These are phyloP conservation scores for Penicillium glabrum DNA, from an alignment of 2,329 filamentous ascomycete genomes.

Conservation along the genomic window DNA sequence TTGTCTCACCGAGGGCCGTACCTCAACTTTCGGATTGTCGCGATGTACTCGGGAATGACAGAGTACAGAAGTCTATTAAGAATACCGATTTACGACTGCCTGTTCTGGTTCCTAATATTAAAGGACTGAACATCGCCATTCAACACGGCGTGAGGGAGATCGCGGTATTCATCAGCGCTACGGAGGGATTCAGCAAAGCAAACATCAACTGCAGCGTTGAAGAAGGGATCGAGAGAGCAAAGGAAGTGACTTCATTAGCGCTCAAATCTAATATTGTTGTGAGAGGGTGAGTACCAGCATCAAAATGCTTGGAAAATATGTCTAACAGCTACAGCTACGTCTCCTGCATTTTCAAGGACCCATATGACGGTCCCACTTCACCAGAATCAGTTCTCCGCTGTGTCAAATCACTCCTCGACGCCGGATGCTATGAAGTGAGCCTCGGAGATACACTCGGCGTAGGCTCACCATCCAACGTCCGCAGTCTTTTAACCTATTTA, in stretches of 20 bases:
- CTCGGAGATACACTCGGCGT: conserved; percentile 90
- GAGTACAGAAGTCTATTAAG: not conserved
- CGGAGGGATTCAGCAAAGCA: conserved; percentile 43
- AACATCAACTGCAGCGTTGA: conserved; percentile 45
- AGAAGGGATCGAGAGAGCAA: conserved; percentile 36
- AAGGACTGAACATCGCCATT: conserved; percentile 58
- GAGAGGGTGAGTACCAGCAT: conserved; percentile 27
- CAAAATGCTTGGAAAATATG: fast-evolving
- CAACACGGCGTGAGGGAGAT: conserved; percentile 37
- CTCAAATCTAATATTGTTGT: conserved; percentile 28
- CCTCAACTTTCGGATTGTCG: conserved; percentile 62
- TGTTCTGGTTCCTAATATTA: conserved; percentile 44
- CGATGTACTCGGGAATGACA: not conserved
- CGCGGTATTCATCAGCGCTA: conserved; percentile 44
- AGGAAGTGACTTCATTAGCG: conserved; percentile 32
- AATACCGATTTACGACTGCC: conserved; percentile 21
- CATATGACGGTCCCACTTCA: conserved; percentile 55
- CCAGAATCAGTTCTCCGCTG: conserved; percentile 51
- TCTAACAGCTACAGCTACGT: conserved; percentile 10
- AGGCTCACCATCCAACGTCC: conserved; percentile 59
- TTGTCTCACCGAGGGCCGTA: conserved; percentile 81
- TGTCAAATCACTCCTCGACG: conserved; percentile 67
- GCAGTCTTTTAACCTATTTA: conserved; percentile 33
- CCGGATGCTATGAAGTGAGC: conserved; percentile 88
- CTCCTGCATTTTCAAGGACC: conserved; percentile 45